Evolutionary conservation across 139 green algal species (phyloP), one percentile per base, ranked within the genome.

Genomic region (Pleodorina starrii): DNA sequence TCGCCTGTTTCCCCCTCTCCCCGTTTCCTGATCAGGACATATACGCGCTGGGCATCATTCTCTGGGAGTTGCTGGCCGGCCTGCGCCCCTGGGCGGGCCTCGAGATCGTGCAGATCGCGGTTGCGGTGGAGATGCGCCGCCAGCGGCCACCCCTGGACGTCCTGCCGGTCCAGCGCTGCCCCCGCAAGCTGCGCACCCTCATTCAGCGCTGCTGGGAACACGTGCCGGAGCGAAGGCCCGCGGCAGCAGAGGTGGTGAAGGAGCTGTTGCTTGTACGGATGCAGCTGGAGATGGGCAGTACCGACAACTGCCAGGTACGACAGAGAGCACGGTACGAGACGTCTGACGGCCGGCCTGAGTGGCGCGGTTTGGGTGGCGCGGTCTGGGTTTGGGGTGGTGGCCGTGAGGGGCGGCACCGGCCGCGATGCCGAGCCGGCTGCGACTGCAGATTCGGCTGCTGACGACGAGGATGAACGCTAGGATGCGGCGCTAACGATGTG

Each of bases 31-130:
- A 46, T 29, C 57, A 73, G 78, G 78, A 85, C 54, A 85, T 85
- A 3, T 85, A 74, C 38, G 36, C 78, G 0, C 12, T 40, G 23
- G 78, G 78, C 23, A 10, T 73, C 1, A 54, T 85, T 0, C 51
- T 85, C 36, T 85, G 36, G 36, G 78, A 85, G 54, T 74, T 85
- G 78, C 36, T 85, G 35, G 36, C 78, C 10, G 78, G 78, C 2
- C 5, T 27, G 36, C 35, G 25, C 2, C 78, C 78, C 5, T 85
- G 78, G 78, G 23, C 21, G 10, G 54, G 54, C 3, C 27, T 40
- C 0, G 11, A 43, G 27, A 35, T 85, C 1, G 25, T 73, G 9
- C 36, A 54, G 21, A 54, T 85, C 23, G 78, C 78, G 1, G 27
- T 21, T 17, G 54, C 35, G 21, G 54, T 85, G 51, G 35, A 2